These are phyloP conservation scores for Cutaneotrichosporon daszewskae DNA, from an alignment of 1,284 basidiomycete genomes.

Conservation along the genomic window DNA sequence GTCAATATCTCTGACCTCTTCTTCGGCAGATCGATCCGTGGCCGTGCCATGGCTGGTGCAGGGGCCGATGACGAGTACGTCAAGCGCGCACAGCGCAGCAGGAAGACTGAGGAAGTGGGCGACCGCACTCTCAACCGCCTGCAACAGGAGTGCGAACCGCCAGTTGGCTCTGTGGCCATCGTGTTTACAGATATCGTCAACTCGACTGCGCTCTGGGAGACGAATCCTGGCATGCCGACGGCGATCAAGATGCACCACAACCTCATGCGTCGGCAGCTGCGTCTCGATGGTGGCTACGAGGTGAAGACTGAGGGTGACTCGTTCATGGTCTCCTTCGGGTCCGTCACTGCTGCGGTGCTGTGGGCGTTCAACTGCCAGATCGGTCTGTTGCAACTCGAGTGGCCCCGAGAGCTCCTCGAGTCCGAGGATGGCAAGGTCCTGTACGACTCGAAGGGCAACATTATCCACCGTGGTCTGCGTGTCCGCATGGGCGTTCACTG, in stretches of 20 bases:
- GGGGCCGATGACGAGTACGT: constrained; percentile 20
- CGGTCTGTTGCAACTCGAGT: constrained; percentile 74
- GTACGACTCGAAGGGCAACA: constrained; percentile 60
- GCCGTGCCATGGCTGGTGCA: not conserved
- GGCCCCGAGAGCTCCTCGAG: constrained; percentile 93
- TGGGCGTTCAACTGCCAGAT: constrained; percentile 89
- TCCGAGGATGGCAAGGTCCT: constrained; percentile 85
- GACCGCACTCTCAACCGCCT: constrained; percentile 56
- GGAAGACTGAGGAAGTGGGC: constrained; percentile 45
- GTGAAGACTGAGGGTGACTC: constrained; percentile 99
- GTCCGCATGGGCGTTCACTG: constrained; percentile 98
- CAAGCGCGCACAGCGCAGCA: too few species aligned
- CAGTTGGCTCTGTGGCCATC: constrained; percentile 81
- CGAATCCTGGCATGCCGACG: constrained; percentile 90
- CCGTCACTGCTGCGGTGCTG: constrained; percentile 76
- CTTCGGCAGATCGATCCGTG: constrained; percentile 41
- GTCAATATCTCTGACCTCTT: constrained; percentile 79
- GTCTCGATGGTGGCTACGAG: constrained; percentile 93
- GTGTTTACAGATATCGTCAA: constrained; percentile 99
- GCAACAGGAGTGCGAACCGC: constrained; percentile 77
- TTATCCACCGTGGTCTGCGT: constrained; percentile 83
- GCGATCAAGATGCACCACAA: constrained; percentile 91
- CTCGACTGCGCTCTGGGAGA: constrained; percentile 96
- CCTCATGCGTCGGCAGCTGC: constrained; percentile 76
- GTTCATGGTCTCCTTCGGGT: constrained; percentile 97